Percentiles rank a stretch among this genome's conserved stretches.
phyloP scores from a whole-genome alignment of 2,329 filamentous ascomycete genomes.

The Byssothecium circinans region DNA sequence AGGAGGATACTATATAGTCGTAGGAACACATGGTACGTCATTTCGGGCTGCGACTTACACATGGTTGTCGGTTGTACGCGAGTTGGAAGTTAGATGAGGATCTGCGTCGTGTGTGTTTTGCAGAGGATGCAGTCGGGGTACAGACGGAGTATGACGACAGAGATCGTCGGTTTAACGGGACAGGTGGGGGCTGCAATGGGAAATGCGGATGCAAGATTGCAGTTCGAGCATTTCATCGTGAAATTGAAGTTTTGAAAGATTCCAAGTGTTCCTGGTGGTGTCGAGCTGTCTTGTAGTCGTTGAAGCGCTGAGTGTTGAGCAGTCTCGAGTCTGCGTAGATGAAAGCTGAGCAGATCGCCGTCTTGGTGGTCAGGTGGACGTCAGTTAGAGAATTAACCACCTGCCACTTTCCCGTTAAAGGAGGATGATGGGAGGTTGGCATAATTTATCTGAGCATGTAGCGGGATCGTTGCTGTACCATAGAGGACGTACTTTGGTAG shows the following conservation, averaged over 20 bases:
- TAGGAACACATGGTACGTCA: neutral
- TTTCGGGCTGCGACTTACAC: neutral
- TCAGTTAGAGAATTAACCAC: neutral
- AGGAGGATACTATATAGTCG: neutral
- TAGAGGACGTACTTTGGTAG: no score
- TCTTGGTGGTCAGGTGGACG: neutral
- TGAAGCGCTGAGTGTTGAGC: neutral
- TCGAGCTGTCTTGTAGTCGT: no score
- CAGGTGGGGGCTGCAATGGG: no score
- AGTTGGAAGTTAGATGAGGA: slow-evolving; percentile 1
- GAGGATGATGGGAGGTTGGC: neutral
- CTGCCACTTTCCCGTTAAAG: neutral
- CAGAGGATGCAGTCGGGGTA: neutral
- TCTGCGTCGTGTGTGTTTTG: neutral
- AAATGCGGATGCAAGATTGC: no score
- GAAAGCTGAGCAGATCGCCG: neutral
- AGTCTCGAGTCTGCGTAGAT: no score
- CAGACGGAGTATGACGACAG: slow-evolving; percentile 6
- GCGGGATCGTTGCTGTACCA: neutral
- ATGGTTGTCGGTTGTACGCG: neutral
- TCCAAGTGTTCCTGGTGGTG: no score
- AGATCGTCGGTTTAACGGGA: slow-evolving; percentile 2
- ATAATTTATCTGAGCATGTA: neutral
- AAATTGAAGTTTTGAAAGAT: neutral
- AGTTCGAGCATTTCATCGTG: no score